Conservation (phyloP, 306 rosid species). For the Pyrus betulifolia region DNA sequence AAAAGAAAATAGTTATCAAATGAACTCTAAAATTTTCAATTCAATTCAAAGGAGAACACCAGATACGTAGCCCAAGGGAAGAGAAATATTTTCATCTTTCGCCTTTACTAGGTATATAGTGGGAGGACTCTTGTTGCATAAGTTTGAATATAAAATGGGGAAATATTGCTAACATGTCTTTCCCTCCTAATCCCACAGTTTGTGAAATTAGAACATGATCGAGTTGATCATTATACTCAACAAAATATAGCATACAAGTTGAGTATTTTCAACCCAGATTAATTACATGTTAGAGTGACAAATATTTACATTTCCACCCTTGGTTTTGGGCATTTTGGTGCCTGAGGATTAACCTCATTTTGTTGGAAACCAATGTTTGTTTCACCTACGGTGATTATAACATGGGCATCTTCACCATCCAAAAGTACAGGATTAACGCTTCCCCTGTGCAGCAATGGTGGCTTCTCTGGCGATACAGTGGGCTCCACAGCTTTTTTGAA, state of each 20-base stretch:
- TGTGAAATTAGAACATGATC: background rate
- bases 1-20: too few relatives aligned
- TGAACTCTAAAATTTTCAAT: too few relatives aligned
- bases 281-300: conserved; percentile 11
- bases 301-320: conserved; percentile 25
- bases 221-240: conserved; percentile 17
- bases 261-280: conserved; percentile 9
- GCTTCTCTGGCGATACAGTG: conserved; percentile 45
- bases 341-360: conserved; percentile 8
- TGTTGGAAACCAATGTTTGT: conserved; percentile 13
- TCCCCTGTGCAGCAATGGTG: conserved; percentile 64
- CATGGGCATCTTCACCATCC: conserved; percentile 33
- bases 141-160: background rate
- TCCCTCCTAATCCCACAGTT: background rate
- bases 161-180: background rate
- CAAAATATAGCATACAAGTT: conserved; percentile 6
- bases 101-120: background rate
- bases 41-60: background rate
- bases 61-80: background rate
- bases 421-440: conserved; percentile 43
- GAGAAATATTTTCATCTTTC: background rate
- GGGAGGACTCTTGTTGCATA: conserved; percentile 3
- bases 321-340: conserved; percentile 14
- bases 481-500: conserved; percentile 38
- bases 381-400: conserved; percentile 40